A percentile compares a stretch with the other conserved stretches of the same genome.
phyloP scores from a whole-genome alignment of 1,284 basidiomycete genomes.

The Ceratobasidium sp. region DNA sequence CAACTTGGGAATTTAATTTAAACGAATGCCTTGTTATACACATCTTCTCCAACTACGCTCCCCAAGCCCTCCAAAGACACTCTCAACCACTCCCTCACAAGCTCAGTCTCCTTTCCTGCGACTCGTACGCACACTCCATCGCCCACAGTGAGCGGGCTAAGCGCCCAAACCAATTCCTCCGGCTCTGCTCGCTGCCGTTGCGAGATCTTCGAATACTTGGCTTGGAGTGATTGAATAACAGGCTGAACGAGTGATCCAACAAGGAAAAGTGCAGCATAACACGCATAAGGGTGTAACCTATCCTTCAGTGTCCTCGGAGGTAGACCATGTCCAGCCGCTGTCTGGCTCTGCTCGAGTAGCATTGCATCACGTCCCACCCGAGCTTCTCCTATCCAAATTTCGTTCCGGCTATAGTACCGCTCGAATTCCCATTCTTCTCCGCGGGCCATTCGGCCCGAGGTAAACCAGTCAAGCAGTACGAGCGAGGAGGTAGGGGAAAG shows the following conservation, averaged over 20 bases:
- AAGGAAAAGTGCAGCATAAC: constrained; percentile 83
- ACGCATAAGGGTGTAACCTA: constrained; percentile 75
- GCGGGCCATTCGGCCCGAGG: constrained; percentile 77
- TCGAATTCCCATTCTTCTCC: constrained; percentile 92
- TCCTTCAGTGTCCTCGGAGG: constrained; percentile 61
- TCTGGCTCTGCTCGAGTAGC: constrained; percentile 65
- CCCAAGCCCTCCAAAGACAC: constrained; percentile 60
- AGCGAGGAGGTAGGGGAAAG: constrained; percentile 65
- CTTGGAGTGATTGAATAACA: constrained; percentile 56
- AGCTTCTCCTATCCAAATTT: constrained; percentile 70
- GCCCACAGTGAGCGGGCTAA: constrained; percentile 55
- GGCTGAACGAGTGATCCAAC: constrained; percentile 64
- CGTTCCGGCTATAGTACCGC: constrained; percentile 84
- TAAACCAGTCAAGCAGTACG: constrained; percentile 88
- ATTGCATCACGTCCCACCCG: constrained; percentile 77
- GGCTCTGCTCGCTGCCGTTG: constrained; percentile 65
- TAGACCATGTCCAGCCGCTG: constrained; percentile 41
- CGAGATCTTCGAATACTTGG: constrained; percentile 61
- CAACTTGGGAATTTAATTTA: constrained; percentile 30
- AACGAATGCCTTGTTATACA: constrained; percentile 66
- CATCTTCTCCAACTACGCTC: constrained; percentile 64
- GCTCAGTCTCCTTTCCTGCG: constrained; percentile 74
- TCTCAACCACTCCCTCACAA: constrained; percentile 72
- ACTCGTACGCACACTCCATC: constrained; percentile 68
- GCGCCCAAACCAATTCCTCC: constrained; percentile 76